Conservation (phyloP, 2,329 filamentous ascomycete genomes). For the Gnomoniopsis smithogilvyi region DNA sequence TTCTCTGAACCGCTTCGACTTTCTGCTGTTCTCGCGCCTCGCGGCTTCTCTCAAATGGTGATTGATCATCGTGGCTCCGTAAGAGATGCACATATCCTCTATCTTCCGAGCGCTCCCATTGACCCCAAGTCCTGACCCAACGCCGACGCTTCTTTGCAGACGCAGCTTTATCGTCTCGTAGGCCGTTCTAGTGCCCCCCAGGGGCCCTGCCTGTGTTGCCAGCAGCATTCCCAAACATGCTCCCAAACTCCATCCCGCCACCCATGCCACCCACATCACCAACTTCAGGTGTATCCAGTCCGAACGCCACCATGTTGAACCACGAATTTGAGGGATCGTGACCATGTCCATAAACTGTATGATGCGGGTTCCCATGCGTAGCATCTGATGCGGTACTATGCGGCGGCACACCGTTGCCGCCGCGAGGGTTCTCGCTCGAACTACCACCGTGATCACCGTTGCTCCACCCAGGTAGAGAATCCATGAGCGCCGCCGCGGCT, state of each 20-base stretch:
- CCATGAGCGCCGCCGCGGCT: constrained; percentile 36
- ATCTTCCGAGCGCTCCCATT: constrained; percentile 2
- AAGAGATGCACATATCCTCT: neutral
- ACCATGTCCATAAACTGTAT: constrained; percentile 27
- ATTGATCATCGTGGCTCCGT: neutral
- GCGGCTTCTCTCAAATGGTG: neutral
- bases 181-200: constrained; percentile 19
- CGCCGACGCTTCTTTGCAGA: neutral
- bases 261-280: constrained; percentile 42
- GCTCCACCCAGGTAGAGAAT: constrained; percentile 40
- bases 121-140: constrained; percentile 18
- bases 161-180: neutral
- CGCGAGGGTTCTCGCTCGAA: constrained; percentile 24
- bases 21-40: neutral
- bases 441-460: constrained; percentile 32
- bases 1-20: neutral
- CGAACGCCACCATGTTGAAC: constrained; percentile 79
- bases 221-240: constrained; percentile 43
- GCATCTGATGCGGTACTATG: neutral
- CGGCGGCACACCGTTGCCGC: constrained; percentile 20
- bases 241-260: constrained; percentile 40
- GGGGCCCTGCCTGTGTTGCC: constrained; percentile 16
- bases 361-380: constrained; percentile 20
- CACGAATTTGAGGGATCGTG: constrained; percentile 64
- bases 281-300: constrained; percentile 73